Conservation (phyloP, 192 early-diverging fungal genomes). For the Dissophora globulifera region DNA sequence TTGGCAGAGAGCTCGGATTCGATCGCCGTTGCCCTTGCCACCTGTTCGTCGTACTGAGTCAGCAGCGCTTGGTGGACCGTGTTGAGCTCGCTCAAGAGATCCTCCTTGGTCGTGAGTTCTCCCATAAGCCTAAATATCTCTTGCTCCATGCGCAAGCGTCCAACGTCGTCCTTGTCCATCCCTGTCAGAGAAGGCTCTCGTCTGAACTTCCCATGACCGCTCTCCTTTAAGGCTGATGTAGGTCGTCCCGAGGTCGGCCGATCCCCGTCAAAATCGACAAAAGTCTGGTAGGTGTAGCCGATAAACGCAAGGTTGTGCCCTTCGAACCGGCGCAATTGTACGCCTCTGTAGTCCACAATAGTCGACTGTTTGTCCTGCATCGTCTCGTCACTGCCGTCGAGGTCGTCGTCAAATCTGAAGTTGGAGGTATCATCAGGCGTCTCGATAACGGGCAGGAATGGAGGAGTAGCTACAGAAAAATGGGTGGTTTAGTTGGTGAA, state of each 20-base stretch:
- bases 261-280: constrained; percentile 28
- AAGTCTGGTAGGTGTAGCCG: constrained; percentile 80
- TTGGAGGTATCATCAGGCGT: constrained; percentile 90
- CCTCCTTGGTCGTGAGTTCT: constrained; percentile 33
- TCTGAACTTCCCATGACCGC: constrained; percentile 8
- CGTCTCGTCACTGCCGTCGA: constrained; percentile 62
- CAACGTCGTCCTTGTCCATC: constrained; percentile 45
- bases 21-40: constrained; percentile 18
- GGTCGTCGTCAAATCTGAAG: constrained; percentile 85
- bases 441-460: constrained; percentile 88
- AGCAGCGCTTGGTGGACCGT: constrained; percentile 33
- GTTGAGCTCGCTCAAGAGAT: constrained; percentile 27
- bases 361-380: constrained; percentile 54
- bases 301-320: constrained; percentile 88
- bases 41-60: constrained; percentile 37
- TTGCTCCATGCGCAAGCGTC: constrained; percentile 47
- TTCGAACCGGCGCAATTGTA: constrained; percentile 66
- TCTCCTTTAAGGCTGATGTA: constrained; percentile 4
- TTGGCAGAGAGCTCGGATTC: constrained; percentile 47
- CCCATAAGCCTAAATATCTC: constrained; percentile 30
- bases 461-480: constrained; percentile 62
- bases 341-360: constrained; percentile 58
- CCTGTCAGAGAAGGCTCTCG: constrained; percentile 35
- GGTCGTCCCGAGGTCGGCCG: background rate
- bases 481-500: too few species aligned